phyloP scores from a whole-genome alignment of 768 basidiomycete genomes.

The Podaxis rugospora region DNA sequence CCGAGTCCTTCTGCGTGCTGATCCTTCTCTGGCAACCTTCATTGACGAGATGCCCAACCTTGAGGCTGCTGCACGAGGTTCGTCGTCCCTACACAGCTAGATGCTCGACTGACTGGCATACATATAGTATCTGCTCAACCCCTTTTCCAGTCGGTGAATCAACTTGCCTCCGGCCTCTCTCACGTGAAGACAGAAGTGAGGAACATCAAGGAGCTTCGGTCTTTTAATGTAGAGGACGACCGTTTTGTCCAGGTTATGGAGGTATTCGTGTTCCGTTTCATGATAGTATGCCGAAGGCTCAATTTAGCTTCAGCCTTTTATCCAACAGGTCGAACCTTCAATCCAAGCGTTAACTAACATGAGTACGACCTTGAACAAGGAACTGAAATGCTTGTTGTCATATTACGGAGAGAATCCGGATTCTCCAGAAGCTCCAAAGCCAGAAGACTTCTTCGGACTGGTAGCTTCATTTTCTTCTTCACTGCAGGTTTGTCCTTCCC shows the following conservation, averaged over 20 bases:
- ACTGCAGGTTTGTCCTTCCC: slow-evolving; percentile 47
- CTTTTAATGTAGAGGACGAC: slow-evolving; percentile 52
- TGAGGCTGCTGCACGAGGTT: slow-evolving; percentile 80
- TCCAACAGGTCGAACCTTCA: slow-evolving; percentile 40
- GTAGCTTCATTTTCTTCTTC: slow-evolving; percentile 72
- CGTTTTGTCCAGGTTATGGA: slow-evolving; percentile 68
- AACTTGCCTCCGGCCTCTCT: slow-evolving; percentile 50
- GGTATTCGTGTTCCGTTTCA: slow-evolving; percentile 29
- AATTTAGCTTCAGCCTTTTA: slow-evolving; percentile 39
- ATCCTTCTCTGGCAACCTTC: slow-evolving; percentile 64
- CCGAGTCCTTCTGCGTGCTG: slow-evolving; percentile 59
- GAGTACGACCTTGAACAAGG: slow-evolving; percentile 49
- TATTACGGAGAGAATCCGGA: slow-evolving; percentile 81
- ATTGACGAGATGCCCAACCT: slow-evolving; percentile 78
- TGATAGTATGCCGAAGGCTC: not conserved
- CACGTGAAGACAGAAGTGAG: slow-evolving; percentile 56
- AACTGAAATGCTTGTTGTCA: slow-evolving; percentile 52
- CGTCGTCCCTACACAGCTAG: slow-evolving; percentile 15
- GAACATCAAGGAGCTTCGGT: slow-evolving; percentile 28
- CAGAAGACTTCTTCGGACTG: slow-evolving; percentile 80
- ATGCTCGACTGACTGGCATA: not conserved
- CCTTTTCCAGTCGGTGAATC: slow-evolving; percentile 53
- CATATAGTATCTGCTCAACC: slow-evolving; percentile 69
- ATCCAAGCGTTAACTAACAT: slow-evolving; percentile 67
- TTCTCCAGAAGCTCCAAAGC: slow-evolving; percentile 58